Evolutionary conservation across 2,329 filamentous ascomycete genomes (phyloP), one percentile per base, ranked within the genome.

Genomic region (Ciborinia camelliae): DNA sequence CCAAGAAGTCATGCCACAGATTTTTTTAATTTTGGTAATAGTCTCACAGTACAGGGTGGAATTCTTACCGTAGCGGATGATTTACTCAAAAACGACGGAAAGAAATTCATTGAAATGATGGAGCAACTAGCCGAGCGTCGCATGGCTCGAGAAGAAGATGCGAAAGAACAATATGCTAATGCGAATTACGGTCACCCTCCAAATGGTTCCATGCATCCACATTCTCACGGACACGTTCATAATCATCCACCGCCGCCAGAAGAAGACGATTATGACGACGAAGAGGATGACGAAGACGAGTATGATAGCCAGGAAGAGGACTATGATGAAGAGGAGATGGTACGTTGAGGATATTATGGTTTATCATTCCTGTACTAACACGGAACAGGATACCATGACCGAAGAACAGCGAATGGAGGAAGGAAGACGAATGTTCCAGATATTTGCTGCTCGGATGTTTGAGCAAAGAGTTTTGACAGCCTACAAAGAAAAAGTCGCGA

Each of bases 91-190:
- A 99, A 99, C 79, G 95, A 99, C 78, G 95, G 95, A 74, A 97
- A 96, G 79, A 96, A 97, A 75, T 99, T 99, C 80, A 99, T 99
- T 78, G 95, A 99, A 77, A 99, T 99, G 95, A 99, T 99, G 95
- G 95, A 99, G 78, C 94, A 98, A 80, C 85, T 99, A 73, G 95
- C 95, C 45, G 95, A 99, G 80, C 91, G 94, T 73, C 87, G 95
- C 73, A 97, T 99, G 94, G 91, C 93, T 75, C 89, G 95, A 71
- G 94, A 98, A 80, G 93, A 95, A 79, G 92, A 97, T 75, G 91
- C 91, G 59, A 87, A 88, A 68, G 82, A 86, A 70, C 81, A 85
- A 71, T 75, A 72, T 71, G 86, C 86, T 73, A 82, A 87, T 74
- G 82, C 88, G 64, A 82, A 83, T 74, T 85, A 82, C 65, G 78